A percentile compares a stretch with the other conserved stretches of the same genome.
These are phyloP conservation scores for Solanum pinnatisectum DNA, from an alignment of 257 asterid species.

Conservation along the genomic window DNA sequence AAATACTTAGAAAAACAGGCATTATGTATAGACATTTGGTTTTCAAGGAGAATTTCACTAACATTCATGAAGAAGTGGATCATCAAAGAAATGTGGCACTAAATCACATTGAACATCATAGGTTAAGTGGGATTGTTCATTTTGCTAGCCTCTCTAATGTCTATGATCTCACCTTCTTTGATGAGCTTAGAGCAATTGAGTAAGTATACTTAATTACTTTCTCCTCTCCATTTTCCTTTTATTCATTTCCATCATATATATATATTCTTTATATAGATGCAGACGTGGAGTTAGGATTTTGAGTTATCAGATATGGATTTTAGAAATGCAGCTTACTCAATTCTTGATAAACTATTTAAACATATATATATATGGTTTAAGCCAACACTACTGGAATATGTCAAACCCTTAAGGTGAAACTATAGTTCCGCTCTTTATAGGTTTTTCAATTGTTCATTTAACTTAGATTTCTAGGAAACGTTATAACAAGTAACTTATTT, in stretches of 20 bases:
- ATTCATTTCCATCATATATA: background rate
- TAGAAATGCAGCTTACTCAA: background rate
- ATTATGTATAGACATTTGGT: slow-evolving; percentile 85
- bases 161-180: slow-evolving; percentile 74
- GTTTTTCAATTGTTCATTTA: background rate
- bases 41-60: slow-evolving; percentile 73
- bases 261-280: background rate
- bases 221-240: background rate
- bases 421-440: background rate
- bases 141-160: slow-evolving; percentile 73
- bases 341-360: background rate
- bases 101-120: slow-evolving; percentile 82
- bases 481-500: background rate
- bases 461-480: background rate
- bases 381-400: background rate
- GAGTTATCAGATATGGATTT: background rate
- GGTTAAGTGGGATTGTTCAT: slow-evolving; percentile 80
- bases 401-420: background rate
- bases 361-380: background rate
- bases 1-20: slow-evolving; percentile 59
- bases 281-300: background rate
- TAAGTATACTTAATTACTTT: slow-evolving; percentile 21
- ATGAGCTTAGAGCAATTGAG: slow-evolving; percentile 69
- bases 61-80: slow-evolving; percentile 52
- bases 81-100: slow-evolving; percentile 76